These are phyloP conservation scores for Claviceps sorghi DNA, from an alignment of 2,329 filamentous ascomycete genomes.

Conservation along the genomic window DNA sequence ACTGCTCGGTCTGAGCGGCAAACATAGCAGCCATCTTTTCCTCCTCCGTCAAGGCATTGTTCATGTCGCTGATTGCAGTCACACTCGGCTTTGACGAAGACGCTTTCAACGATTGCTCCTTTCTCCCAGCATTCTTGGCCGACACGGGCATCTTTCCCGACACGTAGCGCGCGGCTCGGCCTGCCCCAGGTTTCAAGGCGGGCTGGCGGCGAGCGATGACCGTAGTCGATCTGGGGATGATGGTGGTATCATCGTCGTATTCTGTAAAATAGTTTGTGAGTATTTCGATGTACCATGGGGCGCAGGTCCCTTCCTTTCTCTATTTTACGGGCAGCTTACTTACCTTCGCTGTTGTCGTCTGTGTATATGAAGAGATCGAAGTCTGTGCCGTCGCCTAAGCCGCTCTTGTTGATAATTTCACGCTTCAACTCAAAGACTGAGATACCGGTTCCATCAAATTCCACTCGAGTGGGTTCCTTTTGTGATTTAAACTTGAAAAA, in stretches of 20 bases:
- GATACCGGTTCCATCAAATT: conserved; percentile 94
- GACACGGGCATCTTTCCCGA: conserved; percentile 88
- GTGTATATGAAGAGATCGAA: conserved; percentile 93
- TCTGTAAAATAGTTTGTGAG: conserved; percentile 38
- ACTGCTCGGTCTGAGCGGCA: conserved; percentile 75
- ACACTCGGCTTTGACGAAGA: conserved; percentile 38
- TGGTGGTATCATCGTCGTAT: conserved; percentile 95
- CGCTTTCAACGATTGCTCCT: conserved; percentile 46
- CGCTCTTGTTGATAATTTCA: conserved; percentile 92
- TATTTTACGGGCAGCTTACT: conserved; percentile 17
- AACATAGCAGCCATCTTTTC: conserved; percentile 91
- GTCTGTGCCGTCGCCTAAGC: conserved; percentile 86
- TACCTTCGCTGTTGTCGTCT: conserved; percentile 82
- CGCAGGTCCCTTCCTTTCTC: not conserved
- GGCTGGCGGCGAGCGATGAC: conserved; percentile 81
- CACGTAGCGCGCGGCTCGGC: conserved; percentile 85
- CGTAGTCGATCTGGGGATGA: conserved; percentile 87
- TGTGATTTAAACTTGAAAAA: conserved; percentile 99
- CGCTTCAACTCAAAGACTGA: conserved; percentile 97
- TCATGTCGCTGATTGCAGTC: conserved; percentile 50
- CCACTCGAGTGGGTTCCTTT: conserved; percentile 84
- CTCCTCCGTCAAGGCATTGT: conserved; percentile 75
- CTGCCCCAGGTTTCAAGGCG: conserved; percentile 70
- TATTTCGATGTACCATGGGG: not conserved
- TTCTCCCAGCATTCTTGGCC: conserved; percentile 64